Base-by-base conservation (phyloP, 2,329 filamentous ascomycete species). In the Dothistroma septosporum region DNA sequence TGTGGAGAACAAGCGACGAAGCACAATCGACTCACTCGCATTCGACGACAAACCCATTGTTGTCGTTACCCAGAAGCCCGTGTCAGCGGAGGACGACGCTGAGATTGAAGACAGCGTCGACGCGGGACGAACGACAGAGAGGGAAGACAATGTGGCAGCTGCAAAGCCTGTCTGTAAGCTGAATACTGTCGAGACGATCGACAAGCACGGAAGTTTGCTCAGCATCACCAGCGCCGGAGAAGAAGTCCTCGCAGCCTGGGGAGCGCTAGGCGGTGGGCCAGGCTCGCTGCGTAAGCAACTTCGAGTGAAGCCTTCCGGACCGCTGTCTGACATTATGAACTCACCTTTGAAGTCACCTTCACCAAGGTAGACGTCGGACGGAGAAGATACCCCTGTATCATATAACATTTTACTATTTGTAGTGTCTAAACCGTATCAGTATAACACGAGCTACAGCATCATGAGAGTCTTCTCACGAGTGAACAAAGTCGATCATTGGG, bases 221-320 rank as follows among this genome's bases (percentile, higher is more conserved):
- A 68, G 67, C 53, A 65, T 66, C 50, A 70, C 72, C 52, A 79
- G 77, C 60, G 77, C 78, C 4, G 76, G 76, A 47, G 77, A 79
- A 33, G 78, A 80, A 63, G 76, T 80, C 8, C 67, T 80, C 31
- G 77, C 76, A 58, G 78, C 78, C 16, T 80, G 78, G 78, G 76
- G 76, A 11, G 78, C 75, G 59, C 62, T 80, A 24, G 78, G 78
- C 8, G 78, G 78, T 16, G 62, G 61, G 19, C 31, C 50, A 53
- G 28, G 31, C 24, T 35, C 50, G 31, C 31, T 53, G 31, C 50
- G 50, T 12, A 32, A 24, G 31, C 33, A 53, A n/a, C 47, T 28
- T 28, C 24, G 28, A 21, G 50, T 53, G 50, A 28, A n/a, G 50
- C 50, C 50, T 32, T 53, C 50, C n/a, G 50, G 50, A n/a, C 50